A percentile compares a stretch with the other conserved stretches of the same genome.
Evolutionary conservation across 345 rosid species (phyloP).

Genomic region (Eutrema yunnanense): DNA sequence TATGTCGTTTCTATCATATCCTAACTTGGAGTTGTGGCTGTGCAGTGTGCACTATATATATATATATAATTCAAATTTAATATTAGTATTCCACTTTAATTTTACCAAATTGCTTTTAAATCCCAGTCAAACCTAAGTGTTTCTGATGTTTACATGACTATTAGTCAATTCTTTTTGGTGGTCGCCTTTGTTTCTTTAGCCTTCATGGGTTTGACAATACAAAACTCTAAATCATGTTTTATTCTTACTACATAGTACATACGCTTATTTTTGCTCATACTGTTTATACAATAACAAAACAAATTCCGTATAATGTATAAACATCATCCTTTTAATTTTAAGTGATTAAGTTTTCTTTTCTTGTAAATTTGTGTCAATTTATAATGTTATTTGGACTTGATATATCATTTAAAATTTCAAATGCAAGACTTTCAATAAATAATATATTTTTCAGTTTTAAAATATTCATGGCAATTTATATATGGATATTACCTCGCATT

Average conservation of each 20-base stretch:
- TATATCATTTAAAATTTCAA: neutral
- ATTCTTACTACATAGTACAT: no score
- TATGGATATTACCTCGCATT: no score
- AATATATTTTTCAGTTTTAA: neutral
- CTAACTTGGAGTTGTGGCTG: slow-evolving; percentile 11
- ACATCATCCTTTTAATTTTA: neutral
- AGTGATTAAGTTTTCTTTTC: no score
- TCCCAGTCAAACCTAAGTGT: slow-evolving; percentile 17
- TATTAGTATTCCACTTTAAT: neutral
- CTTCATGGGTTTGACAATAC: neutral
- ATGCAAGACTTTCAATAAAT: neutral
- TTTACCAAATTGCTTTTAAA: slow-evolving; percentile 15
- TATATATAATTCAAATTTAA: neutral
- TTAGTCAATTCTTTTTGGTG: slow-evolving; percentile 12
- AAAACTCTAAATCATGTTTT: neutral
- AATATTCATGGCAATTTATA: neutral
- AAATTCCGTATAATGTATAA: neutral
- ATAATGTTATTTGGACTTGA: neutral
- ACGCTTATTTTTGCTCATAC: neutral
- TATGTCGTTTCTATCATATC: slow-evolving; percentile 29
- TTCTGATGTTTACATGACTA: slow-evolving; percentile 7
- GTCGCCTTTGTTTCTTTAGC: neutral
- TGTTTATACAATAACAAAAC: neutral
- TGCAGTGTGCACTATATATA: neutral
- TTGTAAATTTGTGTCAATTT: neutral